Percentiles rank a stretch among this genome's conserved stretches.
phyloP scores from a whole-genome alignment of 2,329 filamentous ascomycete species.

The Aureobasidium sp. region DNA sequence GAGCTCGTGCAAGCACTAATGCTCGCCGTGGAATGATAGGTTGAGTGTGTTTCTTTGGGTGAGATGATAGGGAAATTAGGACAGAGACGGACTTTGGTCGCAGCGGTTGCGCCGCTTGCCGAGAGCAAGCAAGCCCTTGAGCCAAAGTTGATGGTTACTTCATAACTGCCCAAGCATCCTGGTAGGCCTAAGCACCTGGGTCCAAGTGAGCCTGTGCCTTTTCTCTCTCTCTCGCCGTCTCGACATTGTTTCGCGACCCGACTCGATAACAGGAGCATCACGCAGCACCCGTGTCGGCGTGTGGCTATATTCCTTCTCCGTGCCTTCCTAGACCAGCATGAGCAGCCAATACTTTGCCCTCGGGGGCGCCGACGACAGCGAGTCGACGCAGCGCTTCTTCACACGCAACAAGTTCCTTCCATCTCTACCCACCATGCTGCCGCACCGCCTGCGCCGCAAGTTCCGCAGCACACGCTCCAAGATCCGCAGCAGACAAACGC shows the following conservation, averaged over 20 bases:
- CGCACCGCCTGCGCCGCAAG: conserved; percentile 59
- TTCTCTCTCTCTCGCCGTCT: background rate
- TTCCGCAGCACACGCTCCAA: conserved; percentile 56
- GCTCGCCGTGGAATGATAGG: background rate
- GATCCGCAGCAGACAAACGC: conserved; percentile 58
- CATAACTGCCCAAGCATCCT: background rate
- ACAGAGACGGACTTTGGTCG: background rate
- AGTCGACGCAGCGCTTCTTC: conserved; percentile 34
- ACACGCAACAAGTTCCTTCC: conserved; percentile 38
- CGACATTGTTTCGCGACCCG: background rate
- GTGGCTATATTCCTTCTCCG: background rate
- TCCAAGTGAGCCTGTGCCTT: background rate
- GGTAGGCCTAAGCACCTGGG: background rate
- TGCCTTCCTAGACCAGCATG: background rate
- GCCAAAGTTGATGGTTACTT: conserved; percentile 11
- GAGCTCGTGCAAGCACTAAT: background rate
- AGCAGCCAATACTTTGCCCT: conserved; percentile 17
- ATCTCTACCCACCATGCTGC: conserved; percentile 47
- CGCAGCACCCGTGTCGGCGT: background rate
- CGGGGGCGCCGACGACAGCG: conserved; percentile 17
- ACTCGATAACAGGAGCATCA: background rate
- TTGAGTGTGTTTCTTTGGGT: background rate
- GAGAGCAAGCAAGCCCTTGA: background rate
- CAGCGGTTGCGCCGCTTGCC: conserved; percentile 3
- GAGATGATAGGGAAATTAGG: background rate